phyloP scores from a whole-genome alignment of 2,329 filamentous ascomycete species.

The Xylaria sp. region DNA sequence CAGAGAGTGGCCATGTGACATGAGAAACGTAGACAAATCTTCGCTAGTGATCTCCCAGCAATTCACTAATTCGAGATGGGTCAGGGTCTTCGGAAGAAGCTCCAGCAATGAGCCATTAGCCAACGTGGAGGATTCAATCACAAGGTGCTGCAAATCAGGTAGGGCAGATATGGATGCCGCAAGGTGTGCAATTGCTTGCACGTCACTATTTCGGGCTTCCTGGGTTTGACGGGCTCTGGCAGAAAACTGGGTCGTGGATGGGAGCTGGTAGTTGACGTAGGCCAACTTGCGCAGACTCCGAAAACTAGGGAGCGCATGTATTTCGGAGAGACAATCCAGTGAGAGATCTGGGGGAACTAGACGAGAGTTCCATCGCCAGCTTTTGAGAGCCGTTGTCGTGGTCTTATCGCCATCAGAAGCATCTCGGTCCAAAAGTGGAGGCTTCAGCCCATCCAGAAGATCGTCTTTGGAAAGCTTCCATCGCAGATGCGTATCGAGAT shows the following conservation, averaged over 20 bases:
- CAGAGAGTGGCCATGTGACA: constrained; percentile 74
- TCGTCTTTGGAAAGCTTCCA: constrained; percentile 72
- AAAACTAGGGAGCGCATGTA: constrained; percentile 70
- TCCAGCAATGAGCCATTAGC: constrained; percentile 76
- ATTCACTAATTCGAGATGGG: constrained; percentile 78
- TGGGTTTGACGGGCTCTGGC: constrained; percentile 37
- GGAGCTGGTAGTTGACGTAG: constrained; percentile 72
- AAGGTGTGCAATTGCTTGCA: constrained; percentile 49
- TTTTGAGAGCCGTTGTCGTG: constrained; percentile 55
- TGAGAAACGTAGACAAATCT: constrained; percentile 72
- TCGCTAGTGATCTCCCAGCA: constrained; percentile 80
- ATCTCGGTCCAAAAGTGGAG: constrained; percentile 57
- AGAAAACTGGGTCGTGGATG: constrained; percentile 52
- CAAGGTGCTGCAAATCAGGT: constrained; percentile 71
- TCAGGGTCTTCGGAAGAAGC: constrained; percentile 72
- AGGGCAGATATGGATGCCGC: constrained; percentile 65
- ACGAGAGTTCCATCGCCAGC: constrained; percentile 72
- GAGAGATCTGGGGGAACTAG: constrained; percentile 60
- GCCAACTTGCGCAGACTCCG: constrained; percentile 64
- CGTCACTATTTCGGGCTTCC: constrained; percentile 49
- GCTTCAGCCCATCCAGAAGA: constrained; percentile 72
- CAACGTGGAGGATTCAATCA: constrained; percentile 79
- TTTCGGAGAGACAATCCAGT: constrained; percentile 59
- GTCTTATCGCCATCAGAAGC: constrained; percentile 53
- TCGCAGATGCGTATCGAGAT: constrained; percentile 65